A percentile compares a stretch with the other conserved stretches of the same genome.
These are phyloP conservation scores for Phialemoniopsis sp. DNA, from an alignment of 2,329 filamentous ascomycete genomes.

Conservation along the genomic window DNA sequence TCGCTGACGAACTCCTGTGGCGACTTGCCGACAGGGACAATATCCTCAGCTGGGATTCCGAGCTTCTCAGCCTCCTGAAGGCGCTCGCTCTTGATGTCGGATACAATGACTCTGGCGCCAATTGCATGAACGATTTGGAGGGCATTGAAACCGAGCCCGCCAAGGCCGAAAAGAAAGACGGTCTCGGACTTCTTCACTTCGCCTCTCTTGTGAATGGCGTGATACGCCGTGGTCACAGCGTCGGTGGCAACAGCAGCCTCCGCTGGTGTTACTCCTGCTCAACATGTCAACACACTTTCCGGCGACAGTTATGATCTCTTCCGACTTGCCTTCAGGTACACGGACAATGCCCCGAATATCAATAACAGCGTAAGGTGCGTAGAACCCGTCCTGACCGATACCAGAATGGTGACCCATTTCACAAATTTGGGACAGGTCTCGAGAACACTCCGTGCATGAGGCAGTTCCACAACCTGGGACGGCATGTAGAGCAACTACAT, in stretches of 20 bases:
- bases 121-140: slow-evolving; percentile 39
- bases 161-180: slow-evolving; percentile 33
- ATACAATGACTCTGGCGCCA: slow-evolving; percentile 36
- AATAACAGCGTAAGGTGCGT: slow-evolving; percentile 30
- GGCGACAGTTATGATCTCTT: too few relatives aligned
- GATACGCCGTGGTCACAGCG: slow-evolving; percentile 33
- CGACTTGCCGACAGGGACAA: slow-evolving; percentile 20
- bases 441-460: slow-evolving; percentile 33
- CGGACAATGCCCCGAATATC: slow-evolving; percentile 15
- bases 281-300: too few relatives aligned
- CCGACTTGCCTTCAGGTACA: slow-evolving; percentile 11
- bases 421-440: slow-evolving; percentile 30
- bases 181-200: slow-evolving; percentile 27
- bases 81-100: slow-evolving; percentile 23
- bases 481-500: slow-evolving; percentile 22
- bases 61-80: slow-evolving; percentile 22
- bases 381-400: slow-evolving; percentile 37
- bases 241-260: slow-evolving; percentile 33
- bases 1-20: slow-evolving; percentile 20
- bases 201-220: slow-evolving; percentile 28
- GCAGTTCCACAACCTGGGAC: slow-evolving; percentile 24
- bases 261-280: slow-evolving; percentile 12
- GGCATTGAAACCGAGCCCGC: slow-evolving; percentile 34
- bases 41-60: slow-evolving; percentile 22
- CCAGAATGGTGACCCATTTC: slow-evolving; percentile 32